Base-by-base conservation (phyloP, 148 eudicot species). In the Silene conica region DNA sequence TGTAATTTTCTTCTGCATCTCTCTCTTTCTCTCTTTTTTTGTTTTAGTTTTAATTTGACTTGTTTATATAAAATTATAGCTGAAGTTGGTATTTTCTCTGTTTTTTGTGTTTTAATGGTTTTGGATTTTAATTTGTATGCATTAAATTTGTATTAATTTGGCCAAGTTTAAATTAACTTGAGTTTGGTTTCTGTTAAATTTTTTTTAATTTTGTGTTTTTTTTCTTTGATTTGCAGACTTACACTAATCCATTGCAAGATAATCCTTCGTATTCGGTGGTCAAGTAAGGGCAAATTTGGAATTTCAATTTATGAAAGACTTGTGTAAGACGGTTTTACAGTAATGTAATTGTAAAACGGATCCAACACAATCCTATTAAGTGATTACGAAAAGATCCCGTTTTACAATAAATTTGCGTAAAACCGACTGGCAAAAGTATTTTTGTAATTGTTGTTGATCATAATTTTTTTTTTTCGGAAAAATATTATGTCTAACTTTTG, bases 181-280 rank as follows among this genome's bases (percentile, higher is more conserved):
- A 41, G 34, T 68, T 57, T 65, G 52, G 59, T 52, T 50, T 31
- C 7, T 58, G 50, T 78, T 8, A 14, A 46, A 26, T 76, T 71
- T 25, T 79, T 31, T 31, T 31, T 31, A 0, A 74, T 66, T 67
- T 43, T 31, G n/a, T 79, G 2, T 31, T 31, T 31, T 3, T 79
- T 66, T 67, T 23, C 25, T 41, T 26, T 43, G 38, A 2, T 78
- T 72, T 54, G 76, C 92, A 92, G 93, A 85, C 90, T 4, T 85
- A 82, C 63, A 78, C 89, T 5, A 91, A 93, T 78, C 97, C 98
- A 14, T 78, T 93, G 82, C 89, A 89, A 79, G 76, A 80, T 77
- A 91, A 93, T 79, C 94, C 94, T 74, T 86, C 98, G 56, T 91
- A 93, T 73, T 77, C 89, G 20, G 92, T 84, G 50, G 90, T 85